Conservation (phyloP, 176 grass and related monocot species). For the Zoysia pacifica region DNA sequence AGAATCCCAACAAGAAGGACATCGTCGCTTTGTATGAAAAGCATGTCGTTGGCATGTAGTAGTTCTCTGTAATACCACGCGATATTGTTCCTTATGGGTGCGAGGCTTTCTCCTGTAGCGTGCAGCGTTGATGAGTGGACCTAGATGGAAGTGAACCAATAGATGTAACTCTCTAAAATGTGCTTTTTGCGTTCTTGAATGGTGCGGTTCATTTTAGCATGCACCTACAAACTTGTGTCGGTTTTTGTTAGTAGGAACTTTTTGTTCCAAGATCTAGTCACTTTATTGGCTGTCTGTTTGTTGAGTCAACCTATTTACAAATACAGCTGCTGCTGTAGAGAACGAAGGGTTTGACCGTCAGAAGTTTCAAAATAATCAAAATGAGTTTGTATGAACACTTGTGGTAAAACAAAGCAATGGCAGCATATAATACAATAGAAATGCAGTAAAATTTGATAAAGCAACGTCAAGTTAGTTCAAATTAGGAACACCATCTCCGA, state of each 20-base stretch:
- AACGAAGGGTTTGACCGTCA: background rate
- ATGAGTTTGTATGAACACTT: background rate
- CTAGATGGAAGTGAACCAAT: constrained; percentile 15
- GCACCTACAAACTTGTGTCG: constrained; percentile 6
- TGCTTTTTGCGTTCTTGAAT: constrained; percentile 8
- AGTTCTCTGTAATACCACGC: background rate
- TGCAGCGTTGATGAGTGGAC: background rate
- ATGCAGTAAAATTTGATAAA: background rate
- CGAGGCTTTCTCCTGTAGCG: constrained; percentile 10
- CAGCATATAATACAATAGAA: background rate
- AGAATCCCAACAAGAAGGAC: constrained; percentile 97
- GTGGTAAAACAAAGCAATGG: no score
- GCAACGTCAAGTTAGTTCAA: constrained; percentile 9
- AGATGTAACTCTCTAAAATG: constrained; percentile 16
- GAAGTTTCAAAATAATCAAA: background rate
- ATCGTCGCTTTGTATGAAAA: constrained; percentile 87
- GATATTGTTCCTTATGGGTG: background rate
- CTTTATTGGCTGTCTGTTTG: background rate
- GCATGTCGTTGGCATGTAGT: constrained; percentile 60
- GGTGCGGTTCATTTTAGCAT: constrained; percentile 21
- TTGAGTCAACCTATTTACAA: no score
- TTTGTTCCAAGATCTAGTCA: background rate
- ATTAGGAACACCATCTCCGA: background rate
- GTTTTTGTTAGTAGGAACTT: background rate
- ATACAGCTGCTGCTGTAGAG: background rate